Conservation (phyloP, 768 basidiomycete species). For the Tricholoma matsutake region DNA sequence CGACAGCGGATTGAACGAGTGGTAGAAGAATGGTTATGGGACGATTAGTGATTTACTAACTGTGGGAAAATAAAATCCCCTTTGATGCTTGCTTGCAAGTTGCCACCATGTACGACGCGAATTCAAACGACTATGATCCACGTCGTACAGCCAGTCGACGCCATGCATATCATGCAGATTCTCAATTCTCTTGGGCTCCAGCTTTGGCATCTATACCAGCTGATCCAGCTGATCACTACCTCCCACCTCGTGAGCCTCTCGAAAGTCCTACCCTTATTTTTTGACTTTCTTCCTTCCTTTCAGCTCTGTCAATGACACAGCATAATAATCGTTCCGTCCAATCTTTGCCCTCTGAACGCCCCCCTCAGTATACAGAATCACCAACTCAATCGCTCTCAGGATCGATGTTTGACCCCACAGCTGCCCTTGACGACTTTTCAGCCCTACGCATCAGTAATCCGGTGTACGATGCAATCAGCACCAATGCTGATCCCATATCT, state of each 20-base stretch:
- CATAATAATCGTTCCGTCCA: conserved; percentile 49
- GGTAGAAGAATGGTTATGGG: conserved; percentile 69
- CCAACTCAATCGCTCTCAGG: conserved; percentile 23
- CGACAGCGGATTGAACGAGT: conserved; percentile 68
- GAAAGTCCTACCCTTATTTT: background rate
- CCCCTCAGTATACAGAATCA: conserved; percentile 29
- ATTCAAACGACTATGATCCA: conserved; percentile 16
- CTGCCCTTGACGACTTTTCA: conserved; percentile 49
- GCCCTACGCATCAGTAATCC: conserved; percentile 51
- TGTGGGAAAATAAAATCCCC: background rate
- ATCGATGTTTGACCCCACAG: conserved; percentile 43
- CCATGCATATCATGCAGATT: conserved; percentile 11
- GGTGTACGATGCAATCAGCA: conserved; percentile 22
- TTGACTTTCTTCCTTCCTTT: background rate
- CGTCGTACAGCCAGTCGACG: conserved; percentile 12
- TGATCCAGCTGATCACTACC: conserved; percentile 7
- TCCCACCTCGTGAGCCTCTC: conserved; percentile 18
- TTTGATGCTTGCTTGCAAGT: background rate
- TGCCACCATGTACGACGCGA: conserved; percentile 27
- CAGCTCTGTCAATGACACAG: conserved; percentile 33
- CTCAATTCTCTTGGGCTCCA: conserved; percentile 14
- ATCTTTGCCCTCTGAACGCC: conserved; percentile 38
- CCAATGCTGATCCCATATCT: conserved; percentile 44
- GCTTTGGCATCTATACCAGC: conserved; percentile 14
- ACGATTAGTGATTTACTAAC: background rate